Percentiles rank a stretch among this genome's conserved stretches.
Evolutionary conservation across 441 rosid species (phyloP).

Genomic region (Bruguiera hainesii): DNA sequence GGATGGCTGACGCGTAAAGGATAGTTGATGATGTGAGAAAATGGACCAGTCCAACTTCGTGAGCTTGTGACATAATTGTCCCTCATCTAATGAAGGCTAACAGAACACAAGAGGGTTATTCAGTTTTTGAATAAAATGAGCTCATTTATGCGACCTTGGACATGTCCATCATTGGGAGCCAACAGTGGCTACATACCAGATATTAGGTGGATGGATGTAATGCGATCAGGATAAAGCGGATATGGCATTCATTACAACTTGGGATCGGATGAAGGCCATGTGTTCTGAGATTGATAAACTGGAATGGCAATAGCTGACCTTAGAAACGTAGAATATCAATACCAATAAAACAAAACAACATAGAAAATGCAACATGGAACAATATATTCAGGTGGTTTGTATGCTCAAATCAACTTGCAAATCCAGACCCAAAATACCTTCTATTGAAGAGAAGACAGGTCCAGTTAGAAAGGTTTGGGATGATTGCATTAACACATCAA

Average conservation of each 20-base stretch:
- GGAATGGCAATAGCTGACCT: too few species aligned
- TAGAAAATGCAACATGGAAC: too few species aligned
- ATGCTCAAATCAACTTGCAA: too few species aligned
- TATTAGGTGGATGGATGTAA: conserved; percentile 72
- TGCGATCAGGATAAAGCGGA: conserved; percentile 54
- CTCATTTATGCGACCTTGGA: neutral
- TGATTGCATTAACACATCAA: too few species aligned
- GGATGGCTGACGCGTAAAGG: conserved; percentile 45
- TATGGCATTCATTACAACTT: conserved; percentile 52
- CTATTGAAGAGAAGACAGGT: too few species aligned
- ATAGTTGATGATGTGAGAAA: conserved; percentile 61
- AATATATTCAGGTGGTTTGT: too few species aligned
- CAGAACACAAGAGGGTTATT: conserved; percentile 49
- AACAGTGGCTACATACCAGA: conserved; percentile 69
- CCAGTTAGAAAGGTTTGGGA: too few species aligned
- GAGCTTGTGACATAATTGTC: conserved; percentile 71
- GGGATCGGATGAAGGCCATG: conserved; percentile 70
- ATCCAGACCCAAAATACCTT: too few species aligned
- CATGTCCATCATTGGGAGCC: conserved; percentile 25
- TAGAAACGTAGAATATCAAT: too few species aligned
- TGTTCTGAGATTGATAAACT: too few species aligned
- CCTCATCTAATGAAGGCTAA: conserved; percentile 54
- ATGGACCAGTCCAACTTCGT: conserved; percentile 56
- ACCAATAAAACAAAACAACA: too few species aligned
- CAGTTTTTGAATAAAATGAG: conserved; percentile 53